A percentile compares a stretch with the other conserved stretches of the same genome.
These are phyloP conservation scores for Aspergillus campestris DNA, from an alignment of 495 filamentous ascomycete species.

Conservation along the genomic window DNA sequence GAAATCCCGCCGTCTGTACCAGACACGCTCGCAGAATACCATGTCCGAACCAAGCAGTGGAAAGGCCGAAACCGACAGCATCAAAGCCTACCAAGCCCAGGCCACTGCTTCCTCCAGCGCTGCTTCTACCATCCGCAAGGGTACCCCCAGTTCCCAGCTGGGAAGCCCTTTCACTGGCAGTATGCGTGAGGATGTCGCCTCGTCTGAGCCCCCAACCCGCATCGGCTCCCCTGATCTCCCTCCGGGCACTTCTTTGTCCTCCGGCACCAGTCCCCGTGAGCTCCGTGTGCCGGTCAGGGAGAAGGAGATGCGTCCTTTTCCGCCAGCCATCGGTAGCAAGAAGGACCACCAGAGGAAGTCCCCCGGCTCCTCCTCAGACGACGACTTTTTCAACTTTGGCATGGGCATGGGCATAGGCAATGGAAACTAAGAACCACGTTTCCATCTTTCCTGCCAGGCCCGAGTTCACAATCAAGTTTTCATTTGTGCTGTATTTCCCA, in stretches of 20 bases:
- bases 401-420: not conserved
- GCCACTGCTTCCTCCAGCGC: conserved; percentile 5
- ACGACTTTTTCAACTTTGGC: conserved; percentile 10
- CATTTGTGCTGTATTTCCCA: too few species aligned
- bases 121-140: conserved; percentile 7
- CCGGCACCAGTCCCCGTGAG: conserved; percentile 9
- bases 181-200: conserved; percentile 2
- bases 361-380: conserved; percentile 7
- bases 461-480: not conserved
- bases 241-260: conserved; percentile 6
- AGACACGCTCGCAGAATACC: conserved; percentile 9
- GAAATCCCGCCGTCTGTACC: conserved; percentile 18
- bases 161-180: conserved; percentile 8
- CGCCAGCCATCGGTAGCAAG: conserved; percentile 10
- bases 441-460: not conserved
- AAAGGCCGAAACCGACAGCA: conserved; percentile 1
- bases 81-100: conserved; percentile 4
- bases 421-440: not conserved
- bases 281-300: conserved; percentile 6
- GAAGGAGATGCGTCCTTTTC: conserved; percentile 2
- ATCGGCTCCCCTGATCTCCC: conserved; percentile 13
- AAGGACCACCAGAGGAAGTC: conserved; percentile 9
- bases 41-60: not conserved
- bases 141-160: conserved; percentile 6
- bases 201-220: conserved; percentile 14